A percentile compares a stretch with the other conserved stretches of the same genome.
phyloP scores from a whole-genome alignment of 2,329 filamentous ascomycete genomes.

The Pyrenochaeta sp. region DNA sequence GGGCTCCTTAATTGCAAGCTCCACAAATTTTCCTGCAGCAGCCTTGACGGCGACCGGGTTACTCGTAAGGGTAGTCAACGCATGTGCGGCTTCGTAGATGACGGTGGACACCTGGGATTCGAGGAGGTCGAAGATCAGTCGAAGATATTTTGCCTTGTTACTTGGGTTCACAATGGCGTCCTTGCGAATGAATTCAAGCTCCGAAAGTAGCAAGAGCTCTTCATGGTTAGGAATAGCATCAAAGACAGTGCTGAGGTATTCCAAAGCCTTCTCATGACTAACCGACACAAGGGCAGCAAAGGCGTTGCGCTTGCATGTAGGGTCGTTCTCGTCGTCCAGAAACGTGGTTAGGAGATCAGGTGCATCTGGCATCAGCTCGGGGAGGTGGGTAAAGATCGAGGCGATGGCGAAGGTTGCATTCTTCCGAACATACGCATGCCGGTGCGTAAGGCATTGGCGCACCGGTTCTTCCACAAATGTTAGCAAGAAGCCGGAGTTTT shows the following conservation, averaged over 20 bases:
- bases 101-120: constrained; percentile 94
- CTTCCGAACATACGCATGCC: constrained; percentile 97
- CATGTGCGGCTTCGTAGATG: constrained; percentile 96
- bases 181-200: constrained; percentile 97
- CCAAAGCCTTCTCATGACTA: constrained; percentile 89
- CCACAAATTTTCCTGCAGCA: constrained; percentile 93
- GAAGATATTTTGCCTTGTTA: constrained; percentile 94
- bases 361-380: constrained; percentile 91
- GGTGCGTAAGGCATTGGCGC: constrained; percentile 90
- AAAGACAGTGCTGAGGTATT: constrained; percentile 88
- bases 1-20: constrained; percentile 94
- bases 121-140: constrained; percentile 94
- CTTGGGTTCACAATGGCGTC: constrained; percentile 94
- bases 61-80: constrained; percentile 88
- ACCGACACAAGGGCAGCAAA: constrained; percentile 92
- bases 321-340: constrained; percentile 88
- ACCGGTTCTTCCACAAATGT: constrained; percentile 68
- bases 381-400: constrained; percentile 90
- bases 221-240: constrained; percentile 94
- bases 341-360: constrained; percentile 91
- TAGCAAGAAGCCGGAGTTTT: constrained; percentile 15
- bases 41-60: constrained; percentile 98
- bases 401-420: constrained; percentile 96
- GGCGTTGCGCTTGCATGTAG: constrained; percentile 97
- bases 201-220: constrained; percentile 89